phyloP scores from a whole-genome alignment of 2,329 filamentous ascomycete genomes.

The Fusarium cicatricum region DNA sequence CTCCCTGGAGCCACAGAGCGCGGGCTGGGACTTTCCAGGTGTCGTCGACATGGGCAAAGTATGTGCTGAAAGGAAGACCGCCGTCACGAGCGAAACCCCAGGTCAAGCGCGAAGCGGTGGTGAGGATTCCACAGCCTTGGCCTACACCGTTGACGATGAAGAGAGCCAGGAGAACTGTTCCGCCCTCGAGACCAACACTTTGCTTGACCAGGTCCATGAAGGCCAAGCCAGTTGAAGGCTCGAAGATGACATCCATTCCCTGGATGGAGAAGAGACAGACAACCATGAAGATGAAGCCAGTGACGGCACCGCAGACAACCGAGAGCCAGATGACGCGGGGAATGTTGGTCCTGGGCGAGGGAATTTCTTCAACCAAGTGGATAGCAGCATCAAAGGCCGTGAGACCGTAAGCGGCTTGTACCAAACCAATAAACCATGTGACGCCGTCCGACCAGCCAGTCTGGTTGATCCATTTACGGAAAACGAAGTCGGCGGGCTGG shows the following conservation, averaged over 20 bases:
- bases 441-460: constrained; percentile 63
- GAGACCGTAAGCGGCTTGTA: constrained; percentile 63
- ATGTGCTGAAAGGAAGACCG: constrained; percentile 55
- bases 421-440: constrained; percentile 65
- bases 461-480: constrained; percentile 56
- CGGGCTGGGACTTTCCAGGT: constrained; percentile 62
- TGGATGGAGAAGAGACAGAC: constrained; percentile 61
- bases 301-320: constrained; percentile 57
- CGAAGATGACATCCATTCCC: constrained; percentile 51
- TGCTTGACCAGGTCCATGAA: constrained; percentile 58
- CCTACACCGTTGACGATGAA: constrained; percentile 65
- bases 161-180: constrained; percentile 55
- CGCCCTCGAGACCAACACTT: constrained; percentile 48
- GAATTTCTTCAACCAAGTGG: constrained; percentile 66
- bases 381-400: constrained; percentile 65
- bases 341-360: constrained; percentile 58
- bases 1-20: constrained; percentile 60
- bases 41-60: constrained; percentile 53
- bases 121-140: constrained; percentile 60
- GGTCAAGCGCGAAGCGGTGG: constrained; percentile 59
- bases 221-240: constrained; percentile 52
- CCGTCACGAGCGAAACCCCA: constrained; percentile 65
- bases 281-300: constrained; percentile 61
- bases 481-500: constrained; percentile 61
- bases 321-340: constrained; percentile 62